Evolutionary conservation across 495 filamentous ascomycete genomes (phyloP).

Genomic region (Daldinia vernicosa): DNA sequence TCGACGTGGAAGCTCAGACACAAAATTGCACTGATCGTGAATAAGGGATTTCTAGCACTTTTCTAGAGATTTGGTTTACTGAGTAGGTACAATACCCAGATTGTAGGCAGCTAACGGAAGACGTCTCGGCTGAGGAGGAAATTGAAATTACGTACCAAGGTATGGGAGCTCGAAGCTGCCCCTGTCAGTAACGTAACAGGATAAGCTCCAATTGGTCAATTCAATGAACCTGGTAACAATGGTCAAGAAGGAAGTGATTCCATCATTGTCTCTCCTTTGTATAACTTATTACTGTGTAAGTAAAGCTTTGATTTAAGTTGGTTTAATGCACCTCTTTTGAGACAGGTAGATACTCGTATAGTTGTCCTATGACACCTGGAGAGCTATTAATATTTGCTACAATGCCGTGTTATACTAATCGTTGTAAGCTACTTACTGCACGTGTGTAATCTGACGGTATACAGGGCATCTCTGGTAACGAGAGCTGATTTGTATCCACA

Average conservation of each 20-base stretch:
- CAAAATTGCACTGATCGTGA: constrained; percentile 25
- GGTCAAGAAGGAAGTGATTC: neutral
- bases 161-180: constrained; percentile 14
- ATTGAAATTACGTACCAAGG: constrained; percentile 9
- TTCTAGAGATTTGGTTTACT: constrained; percentile 16
- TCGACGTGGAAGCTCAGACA: constrained; percentile 22
- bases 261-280: constrained; percentile 9
- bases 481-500: neutral
- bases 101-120: neutral
- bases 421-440: neutral
- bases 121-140: constrained; percentile 2
- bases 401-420: neutral
- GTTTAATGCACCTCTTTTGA: neutral
- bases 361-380: neutral
- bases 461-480: neutral
- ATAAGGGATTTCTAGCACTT: constrained; percentile 11
- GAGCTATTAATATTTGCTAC: neutral
- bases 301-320: neutral
- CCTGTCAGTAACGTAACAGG: constrained; percentile 30
- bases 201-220: constrained; percentile 19
- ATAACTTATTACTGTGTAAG: constrained; percentile 1
- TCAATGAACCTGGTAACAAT: constrained; percentile 8
- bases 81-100: neutral
- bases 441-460: neutral
- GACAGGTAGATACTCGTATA: neutral